Evolutionary conservation across 352 stramenopile species (phyloP).

Genomic region (Elongisporangium prolatum): DNA sequence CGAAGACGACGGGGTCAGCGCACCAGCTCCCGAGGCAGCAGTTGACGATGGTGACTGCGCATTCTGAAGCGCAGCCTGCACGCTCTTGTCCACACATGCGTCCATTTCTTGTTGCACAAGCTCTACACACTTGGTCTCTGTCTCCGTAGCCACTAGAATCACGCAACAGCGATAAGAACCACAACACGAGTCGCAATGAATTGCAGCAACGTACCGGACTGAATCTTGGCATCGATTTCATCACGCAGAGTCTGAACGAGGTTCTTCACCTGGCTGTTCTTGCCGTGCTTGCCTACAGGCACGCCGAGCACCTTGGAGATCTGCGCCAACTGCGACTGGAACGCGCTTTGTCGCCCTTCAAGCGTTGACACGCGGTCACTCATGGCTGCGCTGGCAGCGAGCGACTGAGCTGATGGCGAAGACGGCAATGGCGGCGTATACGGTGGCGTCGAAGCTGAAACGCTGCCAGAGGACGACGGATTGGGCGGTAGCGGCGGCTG

Average conservation of each 20-base stretch:
- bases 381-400: slow-evolving; percentile 28
- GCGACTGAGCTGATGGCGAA: slow-evolving; percentile 4
- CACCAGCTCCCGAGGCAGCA: not conserved
- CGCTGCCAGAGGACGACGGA: not conserved
- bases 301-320: slow-evolving; percentile 70
- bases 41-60: slow-evolving; percentile 2
- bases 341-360: slow-evolving; percentile 69
- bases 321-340: slow-evolving; percentile 78
- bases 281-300: slow-evolving; percentile 57
- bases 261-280: slow-evolving; percentile 65
- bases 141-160: slow-evolving; percentile 18
- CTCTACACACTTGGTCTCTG: slow-evolving; percentile 22
- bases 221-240: slow-evolving; percentile 61
- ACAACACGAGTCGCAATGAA: not conserved
- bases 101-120: slow-evolving; percentile 20
- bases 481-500: slow-evolving; percentile 18
- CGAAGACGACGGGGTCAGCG: slow-evolving; percentile 2
- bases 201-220: slow-evolving; percentile 19
- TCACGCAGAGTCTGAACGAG: slow-evolving; percentile 70
- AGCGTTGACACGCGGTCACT: slow-evolving; percentile 74
- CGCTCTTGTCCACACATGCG: slow-evolving; percentile 4
- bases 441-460: not conserved
- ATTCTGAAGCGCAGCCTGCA: slow-evolving; percentile 13
- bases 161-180: not conserved
- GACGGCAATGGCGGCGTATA: slow-evolving; percentile 10